phyloP scores from a whole-genome alignment of 441 rosid species.

The Euphorbia schlechtendalii region DNA sequence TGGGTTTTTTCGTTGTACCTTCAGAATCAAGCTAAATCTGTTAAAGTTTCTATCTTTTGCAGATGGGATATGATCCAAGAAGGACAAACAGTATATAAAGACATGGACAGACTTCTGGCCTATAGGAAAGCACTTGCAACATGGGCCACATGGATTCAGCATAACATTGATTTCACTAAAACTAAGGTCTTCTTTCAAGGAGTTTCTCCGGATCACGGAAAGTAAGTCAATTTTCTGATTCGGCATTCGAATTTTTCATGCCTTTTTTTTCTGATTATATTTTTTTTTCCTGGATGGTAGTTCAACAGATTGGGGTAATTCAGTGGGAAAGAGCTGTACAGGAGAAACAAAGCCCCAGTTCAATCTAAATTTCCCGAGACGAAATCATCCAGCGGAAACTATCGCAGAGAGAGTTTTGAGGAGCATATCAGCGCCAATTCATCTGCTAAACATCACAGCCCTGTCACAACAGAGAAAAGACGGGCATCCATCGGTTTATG shows the following conservation, averaged over 20 bases:
- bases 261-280: neutral
- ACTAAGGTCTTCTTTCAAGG: conserved; percentile 16
- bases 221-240: conserved; percentile 4
- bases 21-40: neutral
- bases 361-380: conserved; percentile 1
- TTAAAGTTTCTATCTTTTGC: neutral
- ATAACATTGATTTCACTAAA: conserved; percentile 9
- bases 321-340: conserved; percentile 10
- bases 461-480: conserved; percentile 16
- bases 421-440: conserved; percentile 5
- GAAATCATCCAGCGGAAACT: conserved; percentile 11
- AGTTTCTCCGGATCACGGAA: conserved; percentile 17
- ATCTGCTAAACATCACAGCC: conserved; percentile 13
- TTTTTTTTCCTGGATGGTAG: neutral
- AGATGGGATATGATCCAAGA: conserved; percentile 19
- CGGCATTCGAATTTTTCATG: neutral
- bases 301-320: conserved; percentile 12
- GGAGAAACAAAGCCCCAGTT: conserved; percentile 18
- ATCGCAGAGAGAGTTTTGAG: conserved; percentile 8
- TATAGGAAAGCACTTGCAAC: conserved; percentile 14
- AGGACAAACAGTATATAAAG: neutral
- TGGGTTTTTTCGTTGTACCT: neutral
- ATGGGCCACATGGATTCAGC: conserved; percentile 14
- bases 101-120: conserved; percentile 15
- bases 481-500: conserved; percentile 19